Conservation (phyloP, 306 rosid genomes). For the Vachellia collinsii region DNA sequence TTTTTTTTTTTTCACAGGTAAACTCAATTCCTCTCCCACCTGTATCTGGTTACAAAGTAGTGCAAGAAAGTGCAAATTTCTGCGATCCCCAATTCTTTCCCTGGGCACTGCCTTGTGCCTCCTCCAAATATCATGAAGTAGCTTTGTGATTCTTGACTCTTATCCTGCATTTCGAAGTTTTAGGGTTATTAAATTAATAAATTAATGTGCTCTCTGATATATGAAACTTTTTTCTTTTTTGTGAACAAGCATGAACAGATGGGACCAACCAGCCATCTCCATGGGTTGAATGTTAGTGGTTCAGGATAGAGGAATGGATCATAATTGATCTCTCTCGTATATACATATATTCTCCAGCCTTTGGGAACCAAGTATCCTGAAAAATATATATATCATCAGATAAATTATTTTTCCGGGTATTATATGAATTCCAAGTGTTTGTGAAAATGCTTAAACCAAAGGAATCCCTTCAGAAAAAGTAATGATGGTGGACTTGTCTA, state of each 20-base stretch:
- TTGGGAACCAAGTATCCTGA: conserved; percentile 88
- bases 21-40: conserved; percentile 45
- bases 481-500: background rate
- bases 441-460: background rate
- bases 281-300: conserved; percentile 83
- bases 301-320: conserved; percentile 78
- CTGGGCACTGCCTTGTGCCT: conserved; percentile 90
- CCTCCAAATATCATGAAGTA: conserved; percentile 86
- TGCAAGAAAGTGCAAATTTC: conserved; percentile 91
- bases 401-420: background rate
- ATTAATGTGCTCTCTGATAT: conserved; percentile 4
- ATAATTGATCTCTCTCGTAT: conserved; percentile 89
- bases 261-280: conserved; percentile 97
- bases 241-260: background rate
- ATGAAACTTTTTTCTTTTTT: background rate
- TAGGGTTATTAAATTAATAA: conserved; percentile 2
- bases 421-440: background rate
- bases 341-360: conserved; percentile 97
- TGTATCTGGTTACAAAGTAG: conserved; percentile 93
- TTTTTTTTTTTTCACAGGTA: background rate
- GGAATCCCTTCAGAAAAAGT: background rate
- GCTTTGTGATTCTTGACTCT: conserved; percentile 61
- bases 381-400: conserved; percentile 17
- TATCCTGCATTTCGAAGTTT: conserved; percentile 64
- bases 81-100: conserved; percentile 91